Conservation (phyloP, 805 yeast genomes). For the Zygotorulaspora chibaensis region DNA sequence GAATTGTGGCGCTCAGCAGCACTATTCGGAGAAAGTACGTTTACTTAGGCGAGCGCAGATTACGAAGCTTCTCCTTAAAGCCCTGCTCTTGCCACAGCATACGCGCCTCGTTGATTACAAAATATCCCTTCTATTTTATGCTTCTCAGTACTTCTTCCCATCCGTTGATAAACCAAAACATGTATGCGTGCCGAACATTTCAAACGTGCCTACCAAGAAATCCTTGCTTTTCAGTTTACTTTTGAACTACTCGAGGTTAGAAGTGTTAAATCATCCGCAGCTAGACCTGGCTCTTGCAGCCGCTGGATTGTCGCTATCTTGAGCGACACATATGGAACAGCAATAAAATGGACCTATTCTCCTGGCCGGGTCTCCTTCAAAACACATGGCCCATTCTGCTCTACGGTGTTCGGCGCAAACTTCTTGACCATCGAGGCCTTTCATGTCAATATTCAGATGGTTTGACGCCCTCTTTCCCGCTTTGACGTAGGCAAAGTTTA, state of each 20-base stretch:
- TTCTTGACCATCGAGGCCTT: background rate
- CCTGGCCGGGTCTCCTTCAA: background rate
- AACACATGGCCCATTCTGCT: no score
- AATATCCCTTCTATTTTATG: background rate
- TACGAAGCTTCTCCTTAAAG: background rate
- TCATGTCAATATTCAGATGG: background rate
- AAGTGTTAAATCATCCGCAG: background rate
- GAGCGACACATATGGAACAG: slow-evolving; percentile 1
- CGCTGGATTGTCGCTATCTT: background rate
- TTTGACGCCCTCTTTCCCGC: background rate
- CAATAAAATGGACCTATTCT: background rate
- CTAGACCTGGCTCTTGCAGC: background rate
- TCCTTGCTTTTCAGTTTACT: background rate
- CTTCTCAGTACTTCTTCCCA: background rate
- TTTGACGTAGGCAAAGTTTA: background rate
- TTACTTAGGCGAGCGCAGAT: background rate
- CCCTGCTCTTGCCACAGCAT: background rate
- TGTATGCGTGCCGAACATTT: background rate
- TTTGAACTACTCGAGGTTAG: background rate
- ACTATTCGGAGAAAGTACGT: background rate
- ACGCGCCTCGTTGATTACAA: slow-evolving; percentile 1
- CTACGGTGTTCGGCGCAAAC: no score
- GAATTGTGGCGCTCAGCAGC: slow-evolving; percentile 1
- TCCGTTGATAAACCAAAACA: background rate
- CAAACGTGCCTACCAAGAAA: background rate